Evolutionary conservation across 305 asterid genomes (phyloP).

Genomic region (Fraxinus baroniana): DNA sequence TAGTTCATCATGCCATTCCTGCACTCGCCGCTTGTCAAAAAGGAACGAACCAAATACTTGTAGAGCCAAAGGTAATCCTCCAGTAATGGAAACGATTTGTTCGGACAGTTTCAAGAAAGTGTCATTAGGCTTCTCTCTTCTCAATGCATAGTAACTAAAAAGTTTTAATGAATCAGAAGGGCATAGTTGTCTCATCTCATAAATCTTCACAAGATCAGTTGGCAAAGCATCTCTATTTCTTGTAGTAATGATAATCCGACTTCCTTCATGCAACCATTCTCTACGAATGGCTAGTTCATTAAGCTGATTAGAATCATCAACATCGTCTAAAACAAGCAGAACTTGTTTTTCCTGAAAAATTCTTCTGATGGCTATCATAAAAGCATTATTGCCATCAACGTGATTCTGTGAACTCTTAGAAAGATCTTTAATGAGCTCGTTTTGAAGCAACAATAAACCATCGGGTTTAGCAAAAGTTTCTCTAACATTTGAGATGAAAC

Average conservation of each 20-base stretch:
- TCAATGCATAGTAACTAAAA: constrained; percentile 39
- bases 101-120: constrained; percentile 15
- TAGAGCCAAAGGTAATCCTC: constrained; percentile 37
- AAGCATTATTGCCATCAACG: background rate
- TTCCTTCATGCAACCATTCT: constrained; percentile 31
- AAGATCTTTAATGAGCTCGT: constrained; percentile 24
- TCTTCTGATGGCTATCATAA: constrained; percentile 3
- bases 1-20: constrained; percentile 31
- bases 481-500: constrained; percentile 34
- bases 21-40: constrained; percentile 25
- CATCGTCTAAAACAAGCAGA: constrained; percentile 34
- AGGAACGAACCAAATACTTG: constrained; percentile 37
- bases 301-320: constrained; percentile 32
- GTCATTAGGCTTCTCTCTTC: constrained; percentile 30
- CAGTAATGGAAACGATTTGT: constrained; percentile 24
- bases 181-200: constrained; percentile 21
- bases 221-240: constrained; percentile 24
- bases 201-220: constrained; percentile 7
- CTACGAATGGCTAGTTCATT: constrained; percentile 19
- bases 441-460: constrained; percentile 27
- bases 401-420: background rate
- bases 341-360: constrained; percentile 17
- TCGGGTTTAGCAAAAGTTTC: constrained; percentile 21
- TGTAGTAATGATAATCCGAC: constrained; percentile 33
- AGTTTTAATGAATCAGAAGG: constrained; percentile 15